Percentiles rank a stretch among this genome's conserved stretches.
Evolutionary conservation across 345 rosid genomes (phyloP).

Genomic region (Noccaea bulbosa): DNA sequence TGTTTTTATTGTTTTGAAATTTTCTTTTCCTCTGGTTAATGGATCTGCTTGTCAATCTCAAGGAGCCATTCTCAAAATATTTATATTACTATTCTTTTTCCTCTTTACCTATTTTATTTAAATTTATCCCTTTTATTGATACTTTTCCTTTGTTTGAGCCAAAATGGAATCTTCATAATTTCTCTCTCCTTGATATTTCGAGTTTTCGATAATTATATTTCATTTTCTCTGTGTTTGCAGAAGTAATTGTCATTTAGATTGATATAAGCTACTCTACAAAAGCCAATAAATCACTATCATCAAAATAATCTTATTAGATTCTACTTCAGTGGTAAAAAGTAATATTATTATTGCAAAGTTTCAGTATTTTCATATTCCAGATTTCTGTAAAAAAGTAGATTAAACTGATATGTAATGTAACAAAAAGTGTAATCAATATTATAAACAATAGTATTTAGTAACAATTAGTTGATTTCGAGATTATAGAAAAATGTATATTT

Average conservation of each 20-base stretch:
- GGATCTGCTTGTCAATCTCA: conserved; percentile 81
- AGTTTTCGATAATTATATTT: conserved; percentile 20
- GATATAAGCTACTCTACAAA: background rate
- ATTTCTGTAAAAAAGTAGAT: background rate
- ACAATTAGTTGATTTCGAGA: too few relatives aligned
- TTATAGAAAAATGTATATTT: too few relatives aligned
- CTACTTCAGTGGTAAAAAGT: background rate
- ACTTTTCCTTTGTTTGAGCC: conserved; percentile 37
- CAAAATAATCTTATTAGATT: background rate
- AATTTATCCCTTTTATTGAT: conserved; percentile 44
- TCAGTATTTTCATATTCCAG: too few relatives aligned
- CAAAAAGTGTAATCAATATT: background rate
- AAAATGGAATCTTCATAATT: conserved; percentile 34
- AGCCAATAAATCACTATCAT: background rate
- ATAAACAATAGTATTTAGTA: background rate
- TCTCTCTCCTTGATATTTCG: conserved; percentile 16
- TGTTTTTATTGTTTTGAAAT: conserved; percentile 43
- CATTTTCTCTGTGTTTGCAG: background rate
- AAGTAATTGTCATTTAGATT: background rate
- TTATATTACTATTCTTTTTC: background rate
- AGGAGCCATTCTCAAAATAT: conserved; percentile 48
- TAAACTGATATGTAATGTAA: background rate
- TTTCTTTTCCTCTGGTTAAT: conserved; percentile 37
- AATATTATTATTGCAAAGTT: background rate
- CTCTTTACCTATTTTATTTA: conserved; percentile 26